Evolutionary conservation across 139 green algal genomes (phyloP).

Genomic region (Closterium sp.): DNA sequence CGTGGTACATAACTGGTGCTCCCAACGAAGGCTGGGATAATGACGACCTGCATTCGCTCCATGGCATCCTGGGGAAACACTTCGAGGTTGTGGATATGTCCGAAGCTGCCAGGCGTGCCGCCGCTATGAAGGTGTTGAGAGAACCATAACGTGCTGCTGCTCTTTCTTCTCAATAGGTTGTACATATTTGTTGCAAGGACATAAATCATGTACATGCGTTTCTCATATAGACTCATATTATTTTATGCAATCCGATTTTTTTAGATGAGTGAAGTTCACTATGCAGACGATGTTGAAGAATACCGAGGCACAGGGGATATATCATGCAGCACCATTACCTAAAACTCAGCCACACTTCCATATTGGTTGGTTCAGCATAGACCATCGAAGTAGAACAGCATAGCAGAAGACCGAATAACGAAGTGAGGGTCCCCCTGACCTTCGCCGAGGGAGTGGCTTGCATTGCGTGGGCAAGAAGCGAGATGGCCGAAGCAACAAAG

Average conservation of each 20-base stretch:
- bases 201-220: background rate
- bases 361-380: too few species aligned
- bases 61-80: background rate
- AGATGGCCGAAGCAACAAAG: background rate
- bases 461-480: background rate
- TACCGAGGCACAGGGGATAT: too few species aligned
- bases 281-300: too few species aligned
- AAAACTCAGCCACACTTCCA: too few species aligned
- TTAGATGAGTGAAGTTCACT: too few species aligned
- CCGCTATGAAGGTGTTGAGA: background rate
- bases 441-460: too few species aligned
- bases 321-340: too few species aligned
- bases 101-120: background rate
- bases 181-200: background rate
- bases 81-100: slow-evolving; percentile 11
- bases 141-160: background rate
- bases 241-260: too few species aligned
- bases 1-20: slow-evolving; percentile 42
- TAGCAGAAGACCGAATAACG: too few species aligned
- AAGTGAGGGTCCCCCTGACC: too few species aligned
- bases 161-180: background rate
- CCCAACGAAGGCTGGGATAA: background rate
- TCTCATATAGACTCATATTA: too few species aligned
- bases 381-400: too few species aligned
- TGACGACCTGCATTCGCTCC: background rate